Base-by-base conservation (phyloP, 805 yeast genomes). In the Pichia insulana region DNA sequence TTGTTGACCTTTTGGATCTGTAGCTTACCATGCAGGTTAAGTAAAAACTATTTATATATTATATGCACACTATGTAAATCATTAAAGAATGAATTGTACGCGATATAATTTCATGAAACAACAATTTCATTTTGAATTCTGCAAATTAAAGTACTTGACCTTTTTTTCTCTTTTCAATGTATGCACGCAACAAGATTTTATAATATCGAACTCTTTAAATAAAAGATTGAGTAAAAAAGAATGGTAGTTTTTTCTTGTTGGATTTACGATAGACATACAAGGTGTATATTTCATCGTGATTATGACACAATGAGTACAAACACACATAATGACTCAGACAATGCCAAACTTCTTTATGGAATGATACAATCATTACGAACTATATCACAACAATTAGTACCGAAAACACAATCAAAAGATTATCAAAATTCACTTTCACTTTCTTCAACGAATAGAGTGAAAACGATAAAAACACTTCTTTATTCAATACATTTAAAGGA, bases 251-350 rank as follows among this genome's bases (percentile, higher is more conserved):
- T 81, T 64, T 84, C 96, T 10, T 83, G 89, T 57, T 85, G 88
- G 84, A 76, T 90, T 42, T 90, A 83, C 58, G 97, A 90, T 59
- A 74, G 92, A 58, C 97, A 90, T 63, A 85, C 97, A 52, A 80
- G 83, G 49, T 89, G 97, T 61, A 78, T 90, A 16, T 90, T 76
- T 62, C 75, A 76, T 48, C 68, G 94, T 41, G 94, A 85, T 58
- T 89, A 81, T 34, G 42, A 51, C 40, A 34, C 28, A 11, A 22
- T 9, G 16, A 6, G 2, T 19, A 3, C 16, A 2, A 16, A 9
- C 19, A 49, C 8, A 17, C 39, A 1, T 20, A 43, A 78, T 55
- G 70, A 74, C 35, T 81, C 80, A 38, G 87, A 88, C 55, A 68
- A 76, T 12, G 80, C 92, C 7, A 83, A 90, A 59, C 72, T 92